phyloP scores from a whole-genome alignment of 164 flowering plant genomes.

The Protea cynaroides region DNA sequence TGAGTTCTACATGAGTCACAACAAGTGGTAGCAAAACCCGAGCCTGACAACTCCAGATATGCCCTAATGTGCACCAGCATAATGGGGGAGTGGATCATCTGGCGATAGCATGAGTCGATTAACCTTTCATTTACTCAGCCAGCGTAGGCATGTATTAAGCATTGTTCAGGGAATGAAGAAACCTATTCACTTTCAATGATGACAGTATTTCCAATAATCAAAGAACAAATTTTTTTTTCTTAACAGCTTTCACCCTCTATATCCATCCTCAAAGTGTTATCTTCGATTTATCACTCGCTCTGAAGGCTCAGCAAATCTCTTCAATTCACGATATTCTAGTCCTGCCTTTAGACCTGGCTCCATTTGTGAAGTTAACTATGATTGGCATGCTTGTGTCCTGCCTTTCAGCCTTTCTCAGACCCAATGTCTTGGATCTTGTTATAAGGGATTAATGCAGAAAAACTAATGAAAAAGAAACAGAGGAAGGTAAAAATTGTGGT shows the following conservation, averaged over 20 bases:
- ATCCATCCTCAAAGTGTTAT: slow-evolving; percentile 84
- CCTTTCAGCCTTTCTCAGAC: background rate
- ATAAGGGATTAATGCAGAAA: slow-evolving; percentile 10
- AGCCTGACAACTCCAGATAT: too few relatives aligned
- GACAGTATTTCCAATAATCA: background rate
- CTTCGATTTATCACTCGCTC: slow-evolving; percentile 76
- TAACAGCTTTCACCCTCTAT: slow-evolving; percentile 92
- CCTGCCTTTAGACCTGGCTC: slow-evolving; percentile 85
- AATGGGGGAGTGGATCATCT: slow-evolving; percentile 70
- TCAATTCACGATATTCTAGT: slow-evolving; percentile 69
- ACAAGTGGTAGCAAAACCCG: too few relatives aligned
- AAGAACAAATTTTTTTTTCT: background rate
- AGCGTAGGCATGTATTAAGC: slow-evolving; percentile 52
- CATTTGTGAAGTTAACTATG: slow-evolving; percentile 67
- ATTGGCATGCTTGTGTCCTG: background rate
- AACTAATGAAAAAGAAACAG: slow-evolving; percentile 19
- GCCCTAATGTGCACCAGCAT: slow-evolving; percentile 85
- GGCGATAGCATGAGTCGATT: slow-evolving; percentile 75
- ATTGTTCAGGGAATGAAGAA: background rate
- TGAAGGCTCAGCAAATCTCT: slow-evolving; percentile 66
- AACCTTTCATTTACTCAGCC: slow-evolving; percentile 69
- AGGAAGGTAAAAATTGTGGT: background rate
- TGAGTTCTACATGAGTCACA: too few relatives aligned
- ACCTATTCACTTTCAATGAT: background rate
- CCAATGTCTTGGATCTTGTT: background rate